A percentile compares a stretch with the other conserved stretches of the same genome.
Conservation (phyloP, 306 rosid species). For the Trifolium repens region DNA sequence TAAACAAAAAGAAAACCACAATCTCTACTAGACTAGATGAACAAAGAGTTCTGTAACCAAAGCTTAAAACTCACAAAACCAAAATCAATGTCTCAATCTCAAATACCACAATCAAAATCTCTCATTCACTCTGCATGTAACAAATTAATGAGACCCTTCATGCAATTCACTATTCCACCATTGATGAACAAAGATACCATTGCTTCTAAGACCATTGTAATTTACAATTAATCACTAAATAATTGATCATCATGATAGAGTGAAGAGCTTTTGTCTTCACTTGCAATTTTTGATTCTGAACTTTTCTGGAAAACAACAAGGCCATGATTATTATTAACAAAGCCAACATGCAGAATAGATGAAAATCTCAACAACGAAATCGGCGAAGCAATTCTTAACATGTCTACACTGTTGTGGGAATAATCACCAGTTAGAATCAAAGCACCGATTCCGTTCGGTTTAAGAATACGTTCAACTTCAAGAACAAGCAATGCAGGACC, state of each 20-base stretch:
- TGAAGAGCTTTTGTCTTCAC: conserved; percentile 40
- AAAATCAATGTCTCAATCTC: background rate
- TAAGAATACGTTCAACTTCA: conserved; percentile 87
- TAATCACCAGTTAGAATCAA: conserved; percentile 46
- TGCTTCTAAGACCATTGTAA: conserved; percentile 64
- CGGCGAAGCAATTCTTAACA: conserved; percentile 67
- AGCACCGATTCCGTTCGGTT: conserved; percentile 83
- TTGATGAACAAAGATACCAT: conserved; percentile 89
- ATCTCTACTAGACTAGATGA: background rate
- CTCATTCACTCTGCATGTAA: no score
- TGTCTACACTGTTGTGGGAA: conserved; percentile 36
- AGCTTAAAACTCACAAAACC: conserved; percentile 30
- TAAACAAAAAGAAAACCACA: background rate
- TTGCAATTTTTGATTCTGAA: conserved; percentile 36
- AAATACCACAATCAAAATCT: conserved; percentile 12
- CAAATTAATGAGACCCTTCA: conserved; percentile 5
- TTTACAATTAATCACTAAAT: conserved; percentile 62
- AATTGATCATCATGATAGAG: conserved; percentile 43
- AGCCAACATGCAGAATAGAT: conserved; percentile 62
- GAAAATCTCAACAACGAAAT: conserved; percentile 74
- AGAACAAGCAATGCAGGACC: conserved; percentile 71
- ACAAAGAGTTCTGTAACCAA: conserved; percentile 9
- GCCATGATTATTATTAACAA: conserved; percentile 50
- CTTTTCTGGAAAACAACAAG: conserved; percentile 78
- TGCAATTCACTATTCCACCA: conserved; percentile 61